These are phyloP conservation scores for Passiflora organensis DNA, from an alignment of 345 rosid genomes.

Conservation along the genomic window DNA sequence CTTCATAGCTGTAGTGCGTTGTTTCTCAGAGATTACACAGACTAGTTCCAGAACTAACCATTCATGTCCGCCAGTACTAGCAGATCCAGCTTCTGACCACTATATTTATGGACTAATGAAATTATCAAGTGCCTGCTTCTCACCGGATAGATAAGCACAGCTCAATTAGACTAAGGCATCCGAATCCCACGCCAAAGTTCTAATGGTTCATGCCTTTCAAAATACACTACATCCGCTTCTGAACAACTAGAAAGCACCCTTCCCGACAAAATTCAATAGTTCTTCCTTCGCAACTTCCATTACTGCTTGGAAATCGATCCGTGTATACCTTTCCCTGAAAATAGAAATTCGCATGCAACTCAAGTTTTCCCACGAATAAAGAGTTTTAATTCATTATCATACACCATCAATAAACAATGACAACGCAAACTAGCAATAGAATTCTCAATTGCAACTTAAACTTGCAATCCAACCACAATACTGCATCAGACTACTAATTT, in stretches of 20 bases:
- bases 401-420: neutral
- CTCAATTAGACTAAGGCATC: too few species aligned
- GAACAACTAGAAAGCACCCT: slow-evolving; percentile 26
- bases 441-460: neutral
- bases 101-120: too few species aligned
- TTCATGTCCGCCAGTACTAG: too few species aligned
- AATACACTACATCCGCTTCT: neutral
- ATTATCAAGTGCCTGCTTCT: too few species aligned
- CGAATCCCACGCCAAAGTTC: too few species aligned
- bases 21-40: too few species aligned
- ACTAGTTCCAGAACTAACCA: too few species aligned
- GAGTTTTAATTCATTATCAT: neutral
- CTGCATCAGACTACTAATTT: neutral
- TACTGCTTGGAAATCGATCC: slow-evolving; percentile 56
- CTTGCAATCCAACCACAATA: neutral
- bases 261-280: slow-evolving; percentile 46
- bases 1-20: too few species aligned
- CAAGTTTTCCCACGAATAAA: slow-evolving; percentile 1
- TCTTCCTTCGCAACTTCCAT: slow-evolving; percentile 86
- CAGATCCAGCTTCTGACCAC: too few species aligned
- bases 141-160: too few species aligned
- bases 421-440: neutral
- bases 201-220: neutral
- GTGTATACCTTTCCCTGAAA: slow-evolving; percentile 75
- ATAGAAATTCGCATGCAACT: slow-evolving; percentile 3